Evolutionary conservation across 1,284 basidiomycete genomes (phyloP), one percentile per base, ranked within the genome.

Genomic region (Ustilago esculenta): DNA sequence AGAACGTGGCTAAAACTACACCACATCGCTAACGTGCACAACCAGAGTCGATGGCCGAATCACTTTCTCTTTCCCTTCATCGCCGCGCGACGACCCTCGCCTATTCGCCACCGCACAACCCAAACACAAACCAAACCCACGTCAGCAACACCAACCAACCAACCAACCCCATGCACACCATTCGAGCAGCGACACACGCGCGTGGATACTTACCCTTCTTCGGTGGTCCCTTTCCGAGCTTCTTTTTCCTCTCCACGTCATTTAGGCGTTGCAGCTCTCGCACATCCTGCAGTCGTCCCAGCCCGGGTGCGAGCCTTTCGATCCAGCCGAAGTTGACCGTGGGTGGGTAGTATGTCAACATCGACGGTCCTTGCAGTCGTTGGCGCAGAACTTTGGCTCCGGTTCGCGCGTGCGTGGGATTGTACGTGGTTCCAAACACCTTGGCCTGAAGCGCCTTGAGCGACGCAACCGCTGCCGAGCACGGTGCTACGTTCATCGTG

Each of bases 141-240:
- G 23, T 41, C 39, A 48, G 40, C 33, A 21, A 44, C 8, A 39
- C 24, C 7, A n/a, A n/a, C n/a, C n/a, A n/a, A n/a, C n/a, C n/a
- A n/a, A n/a, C n/a, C n/a, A n/a, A n/a, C n/a, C n/a, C n/a, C n/a
- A n/a, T n/a, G n/a, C n/a, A n/a, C n/a, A n/a, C n/a, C n/a, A n/a
- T n/a, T n/a, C n/a, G n/a, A n/a, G n/a, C n/a, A n/a, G n/a, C n/a
- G n/a, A n/a, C n/a, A n/a, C n/a, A n/a, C n/a, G n/a, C n/a, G n/a
- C n/a, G n/a, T n/a, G n/a, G n/a, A 42, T 18, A 74, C 79, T 65
- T 57, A 81, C 79, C 79, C 70, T 81, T 81, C 77, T 80, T 81
- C 6, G 79, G 79, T 14, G 79, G 79, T 35, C 77, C 77, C 45
- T 81, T 81, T 15, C 79, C 79, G 12, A 80, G 47, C 59, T 64